Evolutionary conservation across 2,329 filamentous ascomycete species (phyloP), one percentile per base, ranked within the genome.

Genomic region (Westerdykella sp.): DNA sequence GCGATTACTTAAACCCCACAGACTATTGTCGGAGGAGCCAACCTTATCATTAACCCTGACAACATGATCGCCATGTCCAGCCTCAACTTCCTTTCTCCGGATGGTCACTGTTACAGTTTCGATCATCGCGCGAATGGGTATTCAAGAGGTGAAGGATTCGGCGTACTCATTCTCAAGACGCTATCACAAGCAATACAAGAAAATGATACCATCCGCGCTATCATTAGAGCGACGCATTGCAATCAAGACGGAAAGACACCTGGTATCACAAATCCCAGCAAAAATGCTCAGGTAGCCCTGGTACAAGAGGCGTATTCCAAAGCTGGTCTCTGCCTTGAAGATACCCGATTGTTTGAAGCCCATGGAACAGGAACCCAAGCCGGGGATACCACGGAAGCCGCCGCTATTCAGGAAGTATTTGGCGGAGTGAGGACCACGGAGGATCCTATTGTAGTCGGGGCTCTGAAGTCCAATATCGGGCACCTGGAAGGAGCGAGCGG

Each of bases 111-210:
- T 21, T 46, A 51, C 38, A 64, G 60, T 30, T 69, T 64, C 45
- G 80, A 82, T 51, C 59, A 69, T 14, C 68, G 70, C 2, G 81
- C 78, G 15, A 76, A 78, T 45, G 83, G 82, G 1, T 85, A 84
- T 54, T 80, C 76, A 0, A 71, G 81, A 28, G 81, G 80, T 1
- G 82, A 85, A 54, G 82, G 81, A 0, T 69, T 78, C 11, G 52
- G 41, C 3, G 49, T 53, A 13, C 35, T 67, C 5, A 42, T 66
- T 25, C 49, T 67, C 2, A 67, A 66, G 40, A 46, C 41, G 5
- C 42, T 53, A 3, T n/a, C 37, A 6, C 16, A 51, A 12, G 55
- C 56, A 11, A 38, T 56, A 4, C 32, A 41, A 6, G 57, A 64
- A 41, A 46, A 50, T 9, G 62, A 67, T 37, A 50, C 59, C 16